Conservation (phyloP, 257 asterid species). For the Fraxinus americana region DNA sequence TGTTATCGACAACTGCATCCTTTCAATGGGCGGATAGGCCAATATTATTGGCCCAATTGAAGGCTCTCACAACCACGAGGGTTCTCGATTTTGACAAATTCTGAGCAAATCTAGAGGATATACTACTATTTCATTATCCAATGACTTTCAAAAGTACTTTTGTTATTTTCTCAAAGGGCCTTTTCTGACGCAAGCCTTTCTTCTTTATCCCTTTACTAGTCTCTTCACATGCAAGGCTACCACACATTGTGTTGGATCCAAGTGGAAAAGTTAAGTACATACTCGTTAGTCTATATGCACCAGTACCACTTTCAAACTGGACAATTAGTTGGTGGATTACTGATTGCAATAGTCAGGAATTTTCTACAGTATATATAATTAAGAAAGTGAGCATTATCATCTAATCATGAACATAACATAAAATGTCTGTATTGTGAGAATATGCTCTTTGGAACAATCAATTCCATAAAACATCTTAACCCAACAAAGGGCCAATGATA, state of each 20-base stretch:
- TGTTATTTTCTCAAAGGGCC: neutral
- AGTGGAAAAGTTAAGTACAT: neutral
- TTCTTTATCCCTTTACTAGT: neutral
- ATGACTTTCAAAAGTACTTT: neutral
- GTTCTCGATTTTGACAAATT: neutral
- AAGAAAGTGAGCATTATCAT: neutral
- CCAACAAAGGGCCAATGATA: neutral
- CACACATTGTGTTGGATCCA: slow-evolving; percentile 1
- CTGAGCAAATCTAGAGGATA: neutral
- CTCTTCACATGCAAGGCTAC: slow-evolving; percentile 3
- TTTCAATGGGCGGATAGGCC: neutral
- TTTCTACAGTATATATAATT: neutral
- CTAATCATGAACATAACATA: neutral
- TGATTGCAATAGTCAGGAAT: neutral
- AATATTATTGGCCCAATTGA: neutral
- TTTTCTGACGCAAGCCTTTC: neutral
- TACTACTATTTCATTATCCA: neutral
- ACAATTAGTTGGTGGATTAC: neutral
- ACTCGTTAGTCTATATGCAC: neutral
- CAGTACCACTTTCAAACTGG: neutral
- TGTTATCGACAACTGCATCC: neutral
- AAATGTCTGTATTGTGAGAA: neutral
- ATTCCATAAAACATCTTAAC: neutral
- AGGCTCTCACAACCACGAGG: neutral
- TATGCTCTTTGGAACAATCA: neutral